Conservation (phyloP, 75 land plant species). For the Selaginella tamariscina region DNA sequence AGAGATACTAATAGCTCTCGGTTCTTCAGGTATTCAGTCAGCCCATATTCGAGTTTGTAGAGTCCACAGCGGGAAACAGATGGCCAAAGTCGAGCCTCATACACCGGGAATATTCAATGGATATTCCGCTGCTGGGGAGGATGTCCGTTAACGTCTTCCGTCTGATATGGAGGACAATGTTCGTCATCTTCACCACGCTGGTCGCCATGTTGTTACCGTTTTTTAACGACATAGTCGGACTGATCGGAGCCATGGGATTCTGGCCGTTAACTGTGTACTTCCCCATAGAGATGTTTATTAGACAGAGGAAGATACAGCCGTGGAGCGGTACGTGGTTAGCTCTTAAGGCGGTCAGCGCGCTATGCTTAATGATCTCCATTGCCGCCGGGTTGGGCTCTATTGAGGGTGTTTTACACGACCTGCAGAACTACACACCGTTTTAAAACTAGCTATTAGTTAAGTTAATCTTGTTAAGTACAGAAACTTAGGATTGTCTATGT, state of each 20-base stretch:
- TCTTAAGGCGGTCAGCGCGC: slow-evolving; percentile 37
- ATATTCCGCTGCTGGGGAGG: slow-evolving; percentile 5
- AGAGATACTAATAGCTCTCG: no score
- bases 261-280: slow-evolving; percentile 70
- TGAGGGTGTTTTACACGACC: slow-evolving; percentile 12
- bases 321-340: slow-evolving; percentile 45
- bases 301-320: slow-evolving; percentile 29
- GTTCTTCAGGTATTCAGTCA: neutral
- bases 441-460: neutral
- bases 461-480: no score
- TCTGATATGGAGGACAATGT: slow-evolving; percentile 41
- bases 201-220: slow-evolving; percentile 67
- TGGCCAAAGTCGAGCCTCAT: neutral
- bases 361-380: slow-evolving; percentile 26
- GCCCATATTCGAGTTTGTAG: neutral
- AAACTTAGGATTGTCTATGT: no score
- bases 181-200: slow-evolving; percentile 47
- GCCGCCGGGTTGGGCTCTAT: slow-evolving; percentile 22
- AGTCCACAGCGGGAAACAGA: neutral
- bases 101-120: neutral
- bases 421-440: slow-evolving; percentile 8
- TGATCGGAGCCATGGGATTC: slow-evolving; percentile 48
- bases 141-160: slow-evolving; percentile 26
- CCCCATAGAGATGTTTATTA: slow-evolving; percentile 59
- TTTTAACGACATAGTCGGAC: slow-evolving; percentile 63